A percentile compares a stretch with the other conserved stretches of the same genome.
Conservation (phyloP, 2,329 filamentous ascomycete species). For the Passalora sequoiae region DNA sequence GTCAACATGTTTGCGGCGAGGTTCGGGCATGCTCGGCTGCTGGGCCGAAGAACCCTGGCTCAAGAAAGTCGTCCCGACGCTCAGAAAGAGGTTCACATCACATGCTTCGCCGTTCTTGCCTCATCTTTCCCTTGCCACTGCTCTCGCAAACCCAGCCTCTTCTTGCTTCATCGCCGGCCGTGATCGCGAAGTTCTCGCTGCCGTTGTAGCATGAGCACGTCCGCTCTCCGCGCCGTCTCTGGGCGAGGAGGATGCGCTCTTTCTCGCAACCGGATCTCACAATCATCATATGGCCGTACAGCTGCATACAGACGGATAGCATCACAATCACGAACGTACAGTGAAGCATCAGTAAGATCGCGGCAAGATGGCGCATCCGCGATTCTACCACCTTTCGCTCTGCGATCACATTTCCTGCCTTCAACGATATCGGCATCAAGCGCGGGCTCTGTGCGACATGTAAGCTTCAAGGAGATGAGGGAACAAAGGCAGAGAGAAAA, state of each 20-base stretch:
- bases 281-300: conserved; percentile 42
- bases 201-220: conserved; percentile 43
- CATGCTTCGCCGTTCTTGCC: conserved; percentile 4
- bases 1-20: conserved; percentile 8
- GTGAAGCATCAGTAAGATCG: conserved; percentile 28
- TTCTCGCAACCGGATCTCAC: conserved; percentile 33
- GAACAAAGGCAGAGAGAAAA: conserved; percentile 34
- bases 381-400: conserved; percentile 32
- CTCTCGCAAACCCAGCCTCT: conserved; percentile 6
- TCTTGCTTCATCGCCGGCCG: conserved; percentile 3
- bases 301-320: conserved; percentile 47
- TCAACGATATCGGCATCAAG: conserved; percentile 39
- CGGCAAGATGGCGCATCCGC: conserved; percentile 22
- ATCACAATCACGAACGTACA: conserved; percentile 23
- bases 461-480: conserved; percentile 40
- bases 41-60: conserved; percentile 1
- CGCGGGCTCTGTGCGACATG: conserved; percentile 41
- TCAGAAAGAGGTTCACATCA: conserved; percentile 3
- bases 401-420: conserved; percentile 42
- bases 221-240: conserved; percentile 37
- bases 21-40: conserved; percentile 10
- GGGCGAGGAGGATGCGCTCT: conserved; percentile 38
- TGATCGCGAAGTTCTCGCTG: neutral
- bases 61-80: too few species aligned
- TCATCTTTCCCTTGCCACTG: conserved; percentile 5